phyloP scores from a whole-genome alignment of 768 basidiomycete species.

The Candolleomyces efflorescens region DNA sequence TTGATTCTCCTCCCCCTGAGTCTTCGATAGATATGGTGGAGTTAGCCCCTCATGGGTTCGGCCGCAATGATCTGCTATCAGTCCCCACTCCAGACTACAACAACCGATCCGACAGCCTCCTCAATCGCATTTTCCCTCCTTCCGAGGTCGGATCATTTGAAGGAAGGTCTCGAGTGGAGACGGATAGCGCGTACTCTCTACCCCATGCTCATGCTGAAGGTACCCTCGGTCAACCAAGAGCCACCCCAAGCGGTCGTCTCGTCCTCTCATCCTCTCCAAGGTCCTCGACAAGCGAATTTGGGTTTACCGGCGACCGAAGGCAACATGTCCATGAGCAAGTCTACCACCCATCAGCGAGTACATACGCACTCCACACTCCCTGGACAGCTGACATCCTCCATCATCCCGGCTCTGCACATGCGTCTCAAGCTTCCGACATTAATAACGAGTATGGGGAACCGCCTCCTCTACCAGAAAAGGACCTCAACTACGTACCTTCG shows the following conservation, averaged over 20 bases:
- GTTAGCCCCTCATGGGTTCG: neutral
- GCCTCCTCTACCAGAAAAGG: conserved; percentile 2
- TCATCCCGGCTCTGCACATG: neutral
- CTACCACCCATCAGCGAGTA: conserved; percentile 4
- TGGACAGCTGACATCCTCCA: conserved; percentile 7
- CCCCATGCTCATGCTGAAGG: conserved; percentile 6
- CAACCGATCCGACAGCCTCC: conserved; percentile 22
- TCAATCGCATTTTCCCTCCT: conserved; percentile 21
- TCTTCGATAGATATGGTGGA: conserved; percentile 4
- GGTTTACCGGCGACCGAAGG: neutral
- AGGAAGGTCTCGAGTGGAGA: conserved; percentile 3
- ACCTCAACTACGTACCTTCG: neutral
- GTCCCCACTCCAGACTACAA: neutral
- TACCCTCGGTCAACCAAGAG: neutral
- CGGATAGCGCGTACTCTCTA: conserved; percentile 10
- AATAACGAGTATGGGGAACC: neutral
- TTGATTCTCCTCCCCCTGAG: neutral
- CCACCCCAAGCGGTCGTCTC: neutral
- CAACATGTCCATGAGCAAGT: conserved; percentile 4
- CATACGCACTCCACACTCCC: neutral
- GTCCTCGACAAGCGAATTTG: neutral
- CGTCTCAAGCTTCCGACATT: neutral
- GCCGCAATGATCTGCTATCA: neutral
- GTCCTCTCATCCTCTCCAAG: neutral
- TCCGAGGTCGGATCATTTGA: conserved; percentile 8